Evolutionary conservation across 2,329 filamentous ascomycete genomes (phyloP).

Genomic region (Talaromyces amestolkiae): DNA sequence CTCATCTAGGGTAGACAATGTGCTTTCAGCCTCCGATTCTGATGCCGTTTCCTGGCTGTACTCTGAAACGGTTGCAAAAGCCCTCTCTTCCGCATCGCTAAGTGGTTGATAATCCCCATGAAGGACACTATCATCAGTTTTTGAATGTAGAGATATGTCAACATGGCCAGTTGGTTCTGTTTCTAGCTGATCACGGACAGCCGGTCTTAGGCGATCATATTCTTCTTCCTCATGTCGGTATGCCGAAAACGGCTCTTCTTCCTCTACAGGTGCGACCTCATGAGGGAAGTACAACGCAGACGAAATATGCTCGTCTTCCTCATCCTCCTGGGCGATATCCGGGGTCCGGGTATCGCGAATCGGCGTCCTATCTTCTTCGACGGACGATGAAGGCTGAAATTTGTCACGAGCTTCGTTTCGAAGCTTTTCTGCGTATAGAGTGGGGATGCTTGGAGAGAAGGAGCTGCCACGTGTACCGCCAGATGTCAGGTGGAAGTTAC

Average conservation of each 20-base stretch:
- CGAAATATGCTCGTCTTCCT: slow-evolving; percentile 65
- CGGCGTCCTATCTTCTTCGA: slow-evolving; percentile 7
- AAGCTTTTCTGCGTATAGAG: slow-evolving; percentile 35
- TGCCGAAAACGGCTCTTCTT: slow-evolving; percentile 25
- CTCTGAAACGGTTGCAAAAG: slow-evolving; percentile 38
- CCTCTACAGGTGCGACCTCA: slow-evolving; percentile 46
- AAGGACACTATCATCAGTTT: slow-evolving; percentile 59
- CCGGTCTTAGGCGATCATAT: neutral
- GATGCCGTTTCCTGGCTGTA: slow-evolving; percentile 40
- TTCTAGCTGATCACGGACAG: slow-evolving; percentile 7
- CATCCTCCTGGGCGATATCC: slow-evolving; percentile 45
- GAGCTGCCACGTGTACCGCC: slow-evolving; percentile 46
- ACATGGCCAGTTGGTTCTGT: slow-evolving; percentile 49
- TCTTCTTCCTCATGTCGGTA: slow-evolving; percentile 16
- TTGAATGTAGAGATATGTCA: slow-evolving; percentile 61
- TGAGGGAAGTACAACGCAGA: slow-evolving; percentile 65
- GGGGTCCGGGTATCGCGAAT: slow-evolving; percentile 3
- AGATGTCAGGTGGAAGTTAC: slow-evolving; percentile 54
- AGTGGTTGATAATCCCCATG: slow-evolving; percentile 56
- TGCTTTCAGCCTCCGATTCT: slow-evolving; percentile 47
- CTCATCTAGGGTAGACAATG: slow-evolving; percentile 46
- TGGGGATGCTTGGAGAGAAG: slow-evolving; percentile 43
- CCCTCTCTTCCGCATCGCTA: slow-evolving; percentile 39
- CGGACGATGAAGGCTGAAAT: slow-evolving; percentile 4
- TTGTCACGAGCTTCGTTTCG: slow-evolving; percentile 30